Evolutionary conservation across 345 rosid genomes (phyloP).

Genomic region (Gossypium raimondii): DNA sequence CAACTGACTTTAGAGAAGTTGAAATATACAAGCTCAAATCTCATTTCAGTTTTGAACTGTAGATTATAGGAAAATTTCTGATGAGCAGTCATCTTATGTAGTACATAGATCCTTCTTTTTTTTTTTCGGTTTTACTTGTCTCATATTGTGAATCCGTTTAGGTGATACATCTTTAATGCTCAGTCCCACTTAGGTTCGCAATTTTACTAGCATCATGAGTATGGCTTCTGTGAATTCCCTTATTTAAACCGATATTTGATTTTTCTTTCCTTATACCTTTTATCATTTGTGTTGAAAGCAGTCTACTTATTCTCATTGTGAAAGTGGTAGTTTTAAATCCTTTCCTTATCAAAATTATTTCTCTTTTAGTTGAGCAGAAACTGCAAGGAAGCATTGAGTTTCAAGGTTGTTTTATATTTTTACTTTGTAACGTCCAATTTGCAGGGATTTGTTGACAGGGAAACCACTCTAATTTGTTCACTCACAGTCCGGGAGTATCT

Average conservation of each 20-base stretch:
- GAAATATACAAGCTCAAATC: neutral
- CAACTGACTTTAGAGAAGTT: neutral
- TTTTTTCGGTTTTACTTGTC: neutral
- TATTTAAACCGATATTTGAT: neutral
- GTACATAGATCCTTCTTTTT: neutral
- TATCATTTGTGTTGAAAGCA: no score
- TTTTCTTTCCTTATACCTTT: neutral
- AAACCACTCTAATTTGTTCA: conserved; percentile 72
- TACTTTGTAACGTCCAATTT: conserved; percentile 17
- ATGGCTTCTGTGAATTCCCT: neutral
- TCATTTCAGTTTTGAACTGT: neutral
- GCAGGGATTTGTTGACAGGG: conserved; percentile 93
- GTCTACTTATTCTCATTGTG: no score
- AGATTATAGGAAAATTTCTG: neutral
- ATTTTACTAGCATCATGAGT: neutral
- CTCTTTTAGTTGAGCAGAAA: conserved; percentile 8
- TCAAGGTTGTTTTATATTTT: conserved; percentile 9
- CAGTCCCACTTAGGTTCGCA: neutral
- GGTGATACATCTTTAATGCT: neutral
- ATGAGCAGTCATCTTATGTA: neutral
- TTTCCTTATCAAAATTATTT: neutral
- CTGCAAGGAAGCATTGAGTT: neutral
- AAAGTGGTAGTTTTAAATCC: neutral
- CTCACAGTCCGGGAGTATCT: conserved; percentile 91
- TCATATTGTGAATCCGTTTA: neutral